These are phyloP conservation scores for Morella rubra DNA, from an alignment of 306 rosid genomes.

Conservation along the genomic window DNA sequence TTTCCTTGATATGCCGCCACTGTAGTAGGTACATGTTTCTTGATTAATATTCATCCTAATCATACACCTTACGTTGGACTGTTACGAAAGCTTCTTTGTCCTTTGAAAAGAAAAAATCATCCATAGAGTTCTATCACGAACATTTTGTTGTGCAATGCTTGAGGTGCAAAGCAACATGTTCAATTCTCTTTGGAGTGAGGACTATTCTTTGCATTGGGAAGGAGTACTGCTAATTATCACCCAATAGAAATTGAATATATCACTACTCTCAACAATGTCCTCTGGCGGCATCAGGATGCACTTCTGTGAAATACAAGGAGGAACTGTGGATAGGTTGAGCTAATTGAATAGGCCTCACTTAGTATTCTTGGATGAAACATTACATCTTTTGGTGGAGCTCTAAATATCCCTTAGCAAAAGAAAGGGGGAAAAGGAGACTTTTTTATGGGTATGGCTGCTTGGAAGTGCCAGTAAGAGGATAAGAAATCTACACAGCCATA, in stretches of 20 bases:
- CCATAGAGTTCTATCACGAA: background rate
- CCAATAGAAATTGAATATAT: background rate
- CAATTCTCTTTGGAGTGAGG: background rate
- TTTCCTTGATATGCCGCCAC: background rate
- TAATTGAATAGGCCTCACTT: too few species aligned
- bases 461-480: background rate
- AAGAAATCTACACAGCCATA: background rate
- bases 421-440: background rate
- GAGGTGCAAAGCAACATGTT: conserved; percentile 1
- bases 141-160: background rate
- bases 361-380: too few species aligned
- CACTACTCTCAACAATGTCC: too few species aligned
- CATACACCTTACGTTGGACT: background rate
- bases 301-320: too few species aligned
- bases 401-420: background rate
- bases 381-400: background rate
- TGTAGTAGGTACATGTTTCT: background rate
- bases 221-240: background rate
- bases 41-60: background rate
- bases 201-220: background rate
- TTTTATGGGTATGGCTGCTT: background rate
- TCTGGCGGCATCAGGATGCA: too few species aligned
- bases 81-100: background rate
- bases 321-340: too few species aligned
- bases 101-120: background rate